Conservation (phyloP, 2,329 filamentous ascomycete genomes). For the Penicillium oxalicum region DNA sequence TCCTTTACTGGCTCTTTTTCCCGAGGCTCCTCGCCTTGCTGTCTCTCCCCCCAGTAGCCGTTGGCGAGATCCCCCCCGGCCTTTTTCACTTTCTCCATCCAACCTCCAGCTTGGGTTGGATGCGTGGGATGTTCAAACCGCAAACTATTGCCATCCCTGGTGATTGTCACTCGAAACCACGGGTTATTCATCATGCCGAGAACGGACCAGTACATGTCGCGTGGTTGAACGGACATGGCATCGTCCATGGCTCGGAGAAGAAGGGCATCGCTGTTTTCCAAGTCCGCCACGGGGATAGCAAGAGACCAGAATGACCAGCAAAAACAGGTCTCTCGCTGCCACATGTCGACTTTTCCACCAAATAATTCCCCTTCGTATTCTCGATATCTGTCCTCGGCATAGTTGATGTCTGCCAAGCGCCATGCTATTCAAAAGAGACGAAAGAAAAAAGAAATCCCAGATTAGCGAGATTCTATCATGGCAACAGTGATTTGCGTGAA, state of each 20-base stretch:
- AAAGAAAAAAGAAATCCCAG: no score
- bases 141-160: conserved; percentile 58
- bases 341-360: conserved; percentile 72
- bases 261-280: conserved; percentile 63
- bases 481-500: neutral
- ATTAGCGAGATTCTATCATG: no score
- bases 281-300: conserved; percentile 56
- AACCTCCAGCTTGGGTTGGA: conserved; percentile 71
- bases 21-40: conserved; percentile 45
- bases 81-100: conserved; percentile 91
- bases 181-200: conserved; percentile 98
- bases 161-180: conserved; percentile 79
- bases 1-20: conserved; percentile 53
- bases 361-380: conserved; percentile 58
- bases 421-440: conserved; percentile 46
- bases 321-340: conserved; percentile 73
- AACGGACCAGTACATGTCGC: conserved; percentile 95
- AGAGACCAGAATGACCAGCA: conserved; percentile 93
- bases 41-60: conserved; percentile 75
- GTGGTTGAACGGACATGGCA: conserved; percentile 74
- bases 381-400: conserved; percentile 81
- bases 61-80: conserved; percentile 72
- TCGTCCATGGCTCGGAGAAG: conserved; percentile 87
- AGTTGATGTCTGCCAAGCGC: conserved; percentile 69
- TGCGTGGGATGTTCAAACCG: conserved; percentile 86